phyloP scores from a whole-genome alignment of 2,329 filamentous ascomycete genomes.

The Paraphoma chrysanthemicola region DNA sequence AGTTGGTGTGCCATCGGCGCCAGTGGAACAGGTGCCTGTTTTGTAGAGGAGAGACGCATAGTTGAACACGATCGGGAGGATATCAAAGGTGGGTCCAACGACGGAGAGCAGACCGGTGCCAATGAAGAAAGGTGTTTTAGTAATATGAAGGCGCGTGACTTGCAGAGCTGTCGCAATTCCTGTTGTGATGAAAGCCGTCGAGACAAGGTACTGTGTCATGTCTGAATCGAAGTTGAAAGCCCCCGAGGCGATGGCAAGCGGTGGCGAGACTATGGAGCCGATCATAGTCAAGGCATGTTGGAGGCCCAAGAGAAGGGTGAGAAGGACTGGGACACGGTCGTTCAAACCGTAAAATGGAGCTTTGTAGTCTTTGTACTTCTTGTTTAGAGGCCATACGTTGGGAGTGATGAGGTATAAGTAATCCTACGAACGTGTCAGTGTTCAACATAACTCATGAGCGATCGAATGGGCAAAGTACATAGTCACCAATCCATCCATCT shows the following conservation, averaged over 20 bases:
- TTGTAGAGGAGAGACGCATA: conserved; percentile 34
- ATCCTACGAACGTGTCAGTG: conserved; percentile 31
- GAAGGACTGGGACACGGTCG: conserved; percentile 31
- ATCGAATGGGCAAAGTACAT: conserved; percentile 31
- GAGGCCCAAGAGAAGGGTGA: conserved; percentile 36
- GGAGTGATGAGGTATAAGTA: conserved; percentile 40
- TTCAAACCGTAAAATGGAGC: conserved; percentile 37
- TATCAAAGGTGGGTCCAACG: conserved; percentile 38
- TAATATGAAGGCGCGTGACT: conserved; percentile 33
- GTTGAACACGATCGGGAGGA: conserved; percentile 36
- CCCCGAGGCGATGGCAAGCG: conserved; percentile 37
- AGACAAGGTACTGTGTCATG: conserved; percentile 35
- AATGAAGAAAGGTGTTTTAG: conserved; percentile 35
- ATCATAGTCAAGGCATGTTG: conserved; percentile 41
- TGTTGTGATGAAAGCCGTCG: conserved; percentile 37
- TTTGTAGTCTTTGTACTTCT: conserved; percentile 33
- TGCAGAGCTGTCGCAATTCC: conserved; percentile 37
- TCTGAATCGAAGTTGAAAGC: conserved; percentile 34
- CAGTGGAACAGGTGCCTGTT: conserved; percentile 26
- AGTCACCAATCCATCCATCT: conserved; percentile 51
- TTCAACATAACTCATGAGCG: too few relatives aligned
- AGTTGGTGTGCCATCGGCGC: conserved; percentile 27
- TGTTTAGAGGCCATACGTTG: conserved; percentile 30
- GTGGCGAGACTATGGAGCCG: conserved; percentile 32
- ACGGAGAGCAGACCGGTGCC: conserved; percentile 36